Conservation (phyloP, 352 stramenopile species). For the Phytopythium boreale region DNA sequence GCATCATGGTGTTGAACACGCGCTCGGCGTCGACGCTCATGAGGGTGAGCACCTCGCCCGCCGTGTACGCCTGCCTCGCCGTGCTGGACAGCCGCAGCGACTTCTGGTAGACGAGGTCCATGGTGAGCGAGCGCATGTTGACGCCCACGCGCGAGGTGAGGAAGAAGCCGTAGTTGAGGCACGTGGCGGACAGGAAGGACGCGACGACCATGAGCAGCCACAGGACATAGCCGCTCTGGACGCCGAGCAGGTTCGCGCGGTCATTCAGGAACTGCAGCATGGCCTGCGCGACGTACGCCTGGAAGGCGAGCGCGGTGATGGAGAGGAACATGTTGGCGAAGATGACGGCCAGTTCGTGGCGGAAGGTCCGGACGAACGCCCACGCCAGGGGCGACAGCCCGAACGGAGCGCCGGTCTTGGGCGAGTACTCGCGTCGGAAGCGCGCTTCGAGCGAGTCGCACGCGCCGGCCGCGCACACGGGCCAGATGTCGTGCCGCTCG, state of each 20-base stretch:
- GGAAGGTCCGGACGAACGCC: slow-evolving; percentile 21
- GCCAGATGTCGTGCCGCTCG: slow-evolving; percentile 28
- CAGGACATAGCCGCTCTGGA: slow-evolving; percentile 19
- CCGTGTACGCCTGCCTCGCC: slow-evolving; percentile 27
- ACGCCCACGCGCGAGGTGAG: slow-evolving; percentile 28
- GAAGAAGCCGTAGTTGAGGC: slow-evolving; percentile 37
- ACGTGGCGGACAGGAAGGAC: slow-evolving; percentile 24
- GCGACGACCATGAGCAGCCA: slow-evolving; percentile 15
- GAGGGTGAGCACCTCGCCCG: slow-evolving; percentile 37
- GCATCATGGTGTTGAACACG: slow-evolving; percentile 28
- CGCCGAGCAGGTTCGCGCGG: slow-evolving; percentile 18
- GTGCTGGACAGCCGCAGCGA: slow-evolving; percentile 57
- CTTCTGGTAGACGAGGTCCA: slow-evolving; percentile 43
- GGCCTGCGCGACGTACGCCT: slow-evolving; percentile 20
- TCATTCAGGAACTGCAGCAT: slow-evolving; percentile 26
- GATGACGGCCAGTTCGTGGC: slow-evolving; percentile 16
- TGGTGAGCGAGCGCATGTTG: slow-evolving; percentile 32
- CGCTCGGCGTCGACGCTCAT: slow-evolving; percentile 40
- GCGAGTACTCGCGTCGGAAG: slow-evolving; percentile 17
- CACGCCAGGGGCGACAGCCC: slow-evolving; percentile 12
- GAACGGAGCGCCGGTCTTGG: slow-evolving; percentile 5
- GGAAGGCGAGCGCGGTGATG: slow-evolving; percentile 23
- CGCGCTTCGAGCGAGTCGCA: slow-evolving; percentile 11
- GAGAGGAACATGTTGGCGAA: slow-evolving; percentile 26
- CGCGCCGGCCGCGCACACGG: slow-evolving; percentile 14